Evolutionary conservation across 1,139 yeast species (phyloP), one percentile per base, ranked within the genome.

Genomic region (Yamadazyma triangularis): DNA sequence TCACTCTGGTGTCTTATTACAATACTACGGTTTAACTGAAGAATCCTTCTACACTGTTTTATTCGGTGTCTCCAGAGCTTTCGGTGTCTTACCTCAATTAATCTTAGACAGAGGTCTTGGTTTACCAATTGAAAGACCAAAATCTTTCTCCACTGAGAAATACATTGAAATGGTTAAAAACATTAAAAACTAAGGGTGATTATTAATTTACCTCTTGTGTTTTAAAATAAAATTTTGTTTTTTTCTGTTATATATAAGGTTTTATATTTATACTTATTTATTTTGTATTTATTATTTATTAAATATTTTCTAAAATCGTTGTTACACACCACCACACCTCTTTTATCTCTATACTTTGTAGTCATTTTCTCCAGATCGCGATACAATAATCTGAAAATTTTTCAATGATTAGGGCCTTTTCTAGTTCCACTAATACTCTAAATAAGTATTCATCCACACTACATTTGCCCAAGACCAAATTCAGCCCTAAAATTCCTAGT

Each of bases 41-140:
- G 85, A 88, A 53, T 80, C 93, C 35, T 91, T 87, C 85, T 91
- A 91, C 80, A 91, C 98, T 35, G 98, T 91, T 34, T 77, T 89
- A 59, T 91, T 91, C 64, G 98, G 97, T 77, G 96, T 91, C 46
- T 80, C 97, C 44, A 84, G 98, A 73, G 95, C 97, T 36, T 79
- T 91, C 46, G 98, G 98, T 73, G 96, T 91, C 45, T 77, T 89
- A 61, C 95, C 96, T 45, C 97, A 89, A 73, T 77, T 89, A 69
- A 87, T 89, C 63, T 81, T 89, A 68, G 97, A 89, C 74, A 78
- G 98, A 63, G 95, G 94, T 60, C 70, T 88, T 46, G 98, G 97
- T 58, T 64, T 85, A 63, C 87, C 98, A 53, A 86, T 89, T 58
- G 98, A 89, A 75, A 84, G 98, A 73, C 97, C 97, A 68, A 89